Evolutionary conservation across 1,284 basidiomycete genomes (phyloP).

Genomic region (Malassezia sympodialis): DNA sequence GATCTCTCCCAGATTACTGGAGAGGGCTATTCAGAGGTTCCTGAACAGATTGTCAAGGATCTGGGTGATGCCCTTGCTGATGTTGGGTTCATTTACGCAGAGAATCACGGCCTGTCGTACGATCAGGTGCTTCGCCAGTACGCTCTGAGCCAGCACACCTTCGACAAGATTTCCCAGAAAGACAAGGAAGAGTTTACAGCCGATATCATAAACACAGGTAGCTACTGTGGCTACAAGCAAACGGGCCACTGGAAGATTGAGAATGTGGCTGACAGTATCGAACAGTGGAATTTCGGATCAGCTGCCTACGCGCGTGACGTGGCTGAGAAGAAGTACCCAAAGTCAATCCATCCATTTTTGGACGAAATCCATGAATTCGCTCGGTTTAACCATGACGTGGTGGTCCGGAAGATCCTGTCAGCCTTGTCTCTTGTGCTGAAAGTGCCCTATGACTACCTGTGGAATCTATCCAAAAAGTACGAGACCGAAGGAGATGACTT

Average conservation of each 20-base stretch:
- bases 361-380: slow-evolving; percentile 49
- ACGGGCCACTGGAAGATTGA: slow-evolving; percentile 49
- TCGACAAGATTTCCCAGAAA: slow-evolving; percentile 27
- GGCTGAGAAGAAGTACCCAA: slow-evolving; percentile 24
- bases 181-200: slow-evolving; percentile 39
- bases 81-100: slow-evolving; percentile 43
- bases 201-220: slow-evolving; percentile 34
- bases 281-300: slow-evolving; percentile 50
- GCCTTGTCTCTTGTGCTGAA: slow-evolving; percentile 50
- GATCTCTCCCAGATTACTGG: slow-evolving; percentile 36
- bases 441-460: slow-evolving; percentile 50
- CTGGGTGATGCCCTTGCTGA: slow-evolving; percentile 33
- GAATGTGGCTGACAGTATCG: slow-evolving; percentile 48
- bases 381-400: slow-evolving; percentile 44
- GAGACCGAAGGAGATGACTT: slow-evolving; percentile 49
- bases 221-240: slow-evolving; percentile 49
- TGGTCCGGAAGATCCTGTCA: slow-evolving; percentile 48
- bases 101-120: slow-evolving; percentile 39
- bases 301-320: slow-evolving; percentile 30
- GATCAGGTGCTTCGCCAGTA: slow-evolving; percentile 37
- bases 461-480: slow-evolving; percentile 49
- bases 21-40: slow-evolving; percentile 30
- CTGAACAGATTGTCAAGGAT: slow-evolving; percentile 23
- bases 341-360: slow-evolving; percentile 24
- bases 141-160: slow-evolving; percentile 38